Evolutionary conservation across 305 asterid species (phyloP), one percentile per base, ranked within the genome.

Genomic region (Petunia hybrid): DNA sequence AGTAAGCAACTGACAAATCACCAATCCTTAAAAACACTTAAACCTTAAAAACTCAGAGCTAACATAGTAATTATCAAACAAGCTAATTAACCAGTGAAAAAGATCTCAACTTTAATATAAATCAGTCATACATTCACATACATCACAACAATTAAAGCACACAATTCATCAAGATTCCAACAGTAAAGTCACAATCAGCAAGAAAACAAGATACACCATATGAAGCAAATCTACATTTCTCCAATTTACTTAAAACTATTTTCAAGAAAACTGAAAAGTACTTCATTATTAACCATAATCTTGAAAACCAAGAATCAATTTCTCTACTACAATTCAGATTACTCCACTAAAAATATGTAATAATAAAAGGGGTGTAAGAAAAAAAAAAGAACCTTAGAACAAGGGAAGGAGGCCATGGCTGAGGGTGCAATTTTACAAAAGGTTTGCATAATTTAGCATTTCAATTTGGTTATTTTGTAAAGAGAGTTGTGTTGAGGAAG

Each of bases 381-480:
- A 13, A 75, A 45, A 76, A 45, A 51, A 64, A 80, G 81, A 80
- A 89, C 95, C 95, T 85, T 80, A 39, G 95, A 73, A 86, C 94
- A 91, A 78, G 95, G 92, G 90, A 90, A 83, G 89, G 97, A 88
- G 82, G 89, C 89, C 97, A 93, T 91, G 86, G 90, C 90, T 87
- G 90, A 86, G 43, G 92, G 88, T 56, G 89, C 85, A 41, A 87
- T 80, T 88, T 90, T 82, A 81, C 82, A 82, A 59, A 88, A 86
- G 88, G 85, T 86, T 83, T 89, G 97, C 93, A 89, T 90, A 48
- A 35, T 71, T 70, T 70, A 1, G 60, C 57, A 70, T 86, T 85
- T 65, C 59, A 75, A 83, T 78, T 79, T 82, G 79, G 67, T 51
- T 57, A 84, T 82, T 83, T 85, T 55, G 80, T 66, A 70, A 70